Evolutionary conservation across 306 rosid species (phyloP), one percentile per base, ranked within the genome.

Genomic region (Sechiopsis laciniata): DNA sequence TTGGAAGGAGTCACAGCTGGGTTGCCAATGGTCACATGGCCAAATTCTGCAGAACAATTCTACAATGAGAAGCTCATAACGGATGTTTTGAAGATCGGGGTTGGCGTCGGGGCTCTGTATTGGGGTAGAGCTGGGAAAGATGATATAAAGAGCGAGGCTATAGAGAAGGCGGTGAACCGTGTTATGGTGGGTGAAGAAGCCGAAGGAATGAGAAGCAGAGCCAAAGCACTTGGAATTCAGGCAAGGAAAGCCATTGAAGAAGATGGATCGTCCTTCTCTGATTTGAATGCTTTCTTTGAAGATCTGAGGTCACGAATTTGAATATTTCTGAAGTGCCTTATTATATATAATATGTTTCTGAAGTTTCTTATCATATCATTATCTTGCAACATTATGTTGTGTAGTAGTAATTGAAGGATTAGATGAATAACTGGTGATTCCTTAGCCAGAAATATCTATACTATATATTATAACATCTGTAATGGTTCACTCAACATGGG

Each of bases 11-110:
- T 48, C 0, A 11, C 53, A 0, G 53, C 53, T 11, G 53, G 53
- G 0, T 12, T 48, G 10, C 53, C 53, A 11, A 48, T 48, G 53
- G 53, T 48, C 13, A 48, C 53, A 0, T 48, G 53, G 53, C 53
- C 53, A 5, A 2, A 9, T 0, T 12, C 14, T 2, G 53, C 53
- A 12, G 53, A 48, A 16, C 53, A 48, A 11, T 48, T 48, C 8
- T 48, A 48, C 68, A 88, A 88, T 9, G 96, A 90, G 88, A 90
- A 88, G 76, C 35, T 90, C 85, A 9, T 90, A 3, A 84, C 83
- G 0, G 61, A 79, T 7, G 78, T 90, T 52, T 75, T 86, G 82
- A 64, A 75, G 70, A 56, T 82, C 53, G 94, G 94, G 12, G 82
- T 86, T 0, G 82, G 75, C 17, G 95, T 85, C 42, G 95, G 97